Conservation (phyloP, 495 filamentous ascomycete species). For the Penicillium cataractarum region DNA sequence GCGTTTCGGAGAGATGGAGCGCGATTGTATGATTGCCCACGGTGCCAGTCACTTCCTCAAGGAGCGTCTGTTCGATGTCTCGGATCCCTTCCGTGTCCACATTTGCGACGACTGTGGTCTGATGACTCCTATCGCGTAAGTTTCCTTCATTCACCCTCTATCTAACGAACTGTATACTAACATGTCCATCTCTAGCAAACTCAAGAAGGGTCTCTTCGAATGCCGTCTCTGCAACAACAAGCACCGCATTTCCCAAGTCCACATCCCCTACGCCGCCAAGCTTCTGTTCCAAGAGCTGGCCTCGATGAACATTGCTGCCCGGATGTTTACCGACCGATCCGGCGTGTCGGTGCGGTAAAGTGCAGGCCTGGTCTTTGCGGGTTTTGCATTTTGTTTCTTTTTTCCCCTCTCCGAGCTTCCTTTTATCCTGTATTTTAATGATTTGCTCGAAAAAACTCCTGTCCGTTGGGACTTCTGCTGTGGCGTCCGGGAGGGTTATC, state of each 20-base stretch:
- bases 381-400: slow-evolving; percentile 15
- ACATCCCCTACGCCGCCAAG: slow-evolving; percentile 98
- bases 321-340: slow-evolving; percentile 85
- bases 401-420: slow-evolving; percentile 4
- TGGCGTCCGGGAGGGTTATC: slow-evolving; percentile 32
- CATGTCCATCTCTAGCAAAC: slow-evolving; percentile 61
- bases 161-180: not conserved
- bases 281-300: slow-evolving; percentile 97
- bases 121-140: slow-evolving; percentile 99
- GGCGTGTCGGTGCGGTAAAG: slow-evolving; percentile 50
- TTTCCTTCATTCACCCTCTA: slow-evolving; percentile 28
- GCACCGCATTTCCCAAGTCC: slow-evolving; percentile 93
- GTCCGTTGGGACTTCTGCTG: slow-evolving; percentile 25
- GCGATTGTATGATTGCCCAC: slow-evolving; percentile 99
- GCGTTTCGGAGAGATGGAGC: slow-evolving; percentile 99
- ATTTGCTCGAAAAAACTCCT: slow-evolving; percentile 33
- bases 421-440: slow-evolving; percentile 33
- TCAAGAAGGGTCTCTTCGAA: slow-evolving; percentile 92
- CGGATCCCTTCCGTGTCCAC: slow-evolving; percentile 97
- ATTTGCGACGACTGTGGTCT: slow-evolving; percentile 98
- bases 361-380: not conserved
- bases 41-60: slow-evolving; percentile 96
- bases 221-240: slow-evolving; percentile 98
- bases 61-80: slow-evolving; percentile 95
- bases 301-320: slow-evolving; percentile 96